These are phyloP conservation scores for Colletotrichum horii DNA, from an alignment of 2,329 filamentous ascomycete genomes.

Conservation along the genomic window DNA sequence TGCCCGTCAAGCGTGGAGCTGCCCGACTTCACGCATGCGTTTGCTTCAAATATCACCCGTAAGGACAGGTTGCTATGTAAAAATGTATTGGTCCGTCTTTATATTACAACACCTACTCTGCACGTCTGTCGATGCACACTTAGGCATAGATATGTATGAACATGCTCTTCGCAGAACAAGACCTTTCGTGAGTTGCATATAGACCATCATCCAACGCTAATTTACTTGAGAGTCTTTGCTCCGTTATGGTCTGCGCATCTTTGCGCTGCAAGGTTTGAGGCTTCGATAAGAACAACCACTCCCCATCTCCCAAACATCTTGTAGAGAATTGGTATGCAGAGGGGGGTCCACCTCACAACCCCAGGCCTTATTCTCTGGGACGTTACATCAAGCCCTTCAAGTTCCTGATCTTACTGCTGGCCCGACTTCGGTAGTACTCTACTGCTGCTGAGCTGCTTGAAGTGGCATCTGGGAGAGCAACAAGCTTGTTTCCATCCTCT, in stretches of 20 bases:
- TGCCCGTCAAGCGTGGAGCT: background rate
- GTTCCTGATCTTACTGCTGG: background rate
- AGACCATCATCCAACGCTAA: background rate
- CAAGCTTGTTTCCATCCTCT: background rate
- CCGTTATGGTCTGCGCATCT: rapidly evolving
- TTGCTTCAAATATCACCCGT: background rate
- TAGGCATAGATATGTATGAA: background rate
- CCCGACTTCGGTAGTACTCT: background rate
- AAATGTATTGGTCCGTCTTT: rapidly evolving
- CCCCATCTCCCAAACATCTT: rapidly evolving
- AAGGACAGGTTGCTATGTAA: too few relatives aligned
- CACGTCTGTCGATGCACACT: background rate
- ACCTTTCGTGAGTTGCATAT: background rate
- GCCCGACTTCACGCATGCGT: background rate
- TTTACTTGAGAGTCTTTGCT: rapidly evolving
- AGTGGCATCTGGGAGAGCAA: background rate
- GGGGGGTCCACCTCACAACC: background rate
- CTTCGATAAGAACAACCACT: background rate
- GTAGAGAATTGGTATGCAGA: background rate
- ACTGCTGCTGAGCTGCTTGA: background rate
- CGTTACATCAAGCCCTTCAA: background rate
- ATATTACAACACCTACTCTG: rapidly evolving
- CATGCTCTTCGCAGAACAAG: background rate
- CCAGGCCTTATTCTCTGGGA: background rate
- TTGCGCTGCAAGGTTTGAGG: rapidly evolving